Conservation (phyloP, 2,329 filamentous ascomycete species). For the Colletotrichum endophyticum region DNA sequence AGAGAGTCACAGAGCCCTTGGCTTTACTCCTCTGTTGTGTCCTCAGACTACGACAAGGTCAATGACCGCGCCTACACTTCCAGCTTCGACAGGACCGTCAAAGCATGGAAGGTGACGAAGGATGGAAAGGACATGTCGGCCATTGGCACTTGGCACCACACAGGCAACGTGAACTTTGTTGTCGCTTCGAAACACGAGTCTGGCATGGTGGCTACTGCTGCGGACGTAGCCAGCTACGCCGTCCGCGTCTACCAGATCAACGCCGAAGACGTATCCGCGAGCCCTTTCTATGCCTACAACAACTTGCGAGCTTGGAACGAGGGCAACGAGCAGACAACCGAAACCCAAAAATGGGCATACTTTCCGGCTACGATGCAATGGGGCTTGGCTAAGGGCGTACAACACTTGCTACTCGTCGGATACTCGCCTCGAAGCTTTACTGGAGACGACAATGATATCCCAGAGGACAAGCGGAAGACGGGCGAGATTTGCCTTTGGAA, state of each 20-base stretch:
- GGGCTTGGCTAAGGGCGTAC: slow-evolving; percentile 50
- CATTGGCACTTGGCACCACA: slow-evolving; percentile 59
- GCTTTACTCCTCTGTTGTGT: slow-evolving; percentile 69
- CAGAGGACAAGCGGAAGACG: slow-evolving; percentile 59
- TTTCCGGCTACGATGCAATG: slow-evolving; percentile 69
- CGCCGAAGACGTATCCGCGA: slow-evolving; percentile 36
- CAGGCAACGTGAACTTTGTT: slow-evolving; percentile 68
- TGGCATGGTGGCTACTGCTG: slow-evolving; percentile 62
- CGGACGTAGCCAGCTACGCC: slow-evolving; percentile 58
- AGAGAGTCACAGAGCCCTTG: slow-evolving; percentile 64
- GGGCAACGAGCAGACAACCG: slow-evolving; percentile 35
- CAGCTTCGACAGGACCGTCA: slow-evolving; percentile 67
- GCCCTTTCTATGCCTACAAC: slow-evolving; percentile 43
- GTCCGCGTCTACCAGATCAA: slow-evolving; percentile 61
- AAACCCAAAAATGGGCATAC: slow-evolving; percentile 60
- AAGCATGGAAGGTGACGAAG: slow-evolving; percentile 55
- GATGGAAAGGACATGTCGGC: slow-evolving; percentile 46
- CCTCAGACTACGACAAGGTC: slow-evolving; percentile 58
- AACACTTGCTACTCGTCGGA: slow-evolving; percentile 62
- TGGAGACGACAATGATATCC: slow-evolving; percentile 61
- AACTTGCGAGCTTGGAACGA: slow-evolving; percentile 34
- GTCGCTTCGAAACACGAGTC: slow-evolving; percentile 52
- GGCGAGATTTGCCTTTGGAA: slow-evolving; percentile 69
- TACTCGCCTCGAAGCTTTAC: slow-evolving; percentile 64
- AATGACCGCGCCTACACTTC: slow-evolving; percentile 59